Percentiles rank a stretch among this genome's conserved stretches.
Evolutionary conservation across 768 basidiomycete genomes (phyloP).

Genomic region (Lactarius hatsudake): DNA sequence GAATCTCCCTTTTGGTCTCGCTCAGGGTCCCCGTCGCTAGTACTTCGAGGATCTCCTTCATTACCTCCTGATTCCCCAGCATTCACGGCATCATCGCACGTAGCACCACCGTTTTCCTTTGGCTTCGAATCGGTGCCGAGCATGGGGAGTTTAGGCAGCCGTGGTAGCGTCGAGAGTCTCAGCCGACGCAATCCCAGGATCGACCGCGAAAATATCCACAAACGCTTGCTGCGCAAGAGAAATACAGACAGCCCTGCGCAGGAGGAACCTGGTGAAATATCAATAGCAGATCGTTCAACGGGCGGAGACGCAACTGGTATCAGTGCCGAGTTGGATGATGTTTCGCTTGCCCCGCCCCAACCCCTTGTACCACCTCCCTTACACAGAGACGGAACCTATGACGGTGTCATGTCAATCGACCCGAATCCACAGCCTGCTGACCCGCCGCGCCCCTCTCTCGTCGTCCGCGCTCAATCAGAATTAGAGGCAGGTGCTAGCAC

Average conservation of each 20-base stretch:
- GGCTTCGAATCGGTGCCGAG: conserved; percentile 24
- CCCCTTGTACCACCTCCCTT: conserved; percentile 1
- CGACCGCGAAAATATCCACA: conserved; percentile 52
- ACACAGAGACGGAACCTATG: conserved; percentile 31
- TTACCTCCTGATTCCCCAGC: conserved; percentile 17
- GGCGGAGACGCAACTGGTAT: conserved; percentile 9
- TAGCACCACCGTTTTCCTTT: conserved; percentile 22
- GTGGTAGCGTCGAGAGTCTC: conserved; percentile 29
- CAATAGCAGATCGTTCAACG: background rate
- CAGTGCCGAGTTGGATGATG: background rate
- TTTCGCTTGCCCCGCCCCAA: conserved; percentile 3
- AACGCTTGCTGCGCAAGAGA: conserved; percentile 44
- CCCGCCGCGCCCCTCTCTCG: conserved; percentile 34
- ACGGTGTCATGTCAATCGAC: conserved; percentile 37
- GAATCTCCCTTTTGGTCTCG: conserved; percentile 3
- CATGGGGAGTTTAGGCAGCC: conserved; percentile 27
- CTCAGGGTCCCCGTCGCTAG: background rate
- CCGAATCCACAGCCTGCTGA: conserved; percentile 35
- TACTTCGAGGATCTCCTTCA: conserved; percentile 17
- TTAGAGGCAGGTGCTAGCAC: conserved; percentile 16
- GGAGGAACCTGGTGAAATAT: conserved; percentile 13
- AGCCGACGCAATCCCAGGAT: conserved; percentile 42
- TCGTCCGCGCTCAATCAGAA: conserved; percentile 31
- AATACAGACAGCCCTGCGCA: conserved; percentile 44
- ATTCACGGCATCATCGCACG: conserved; percentile 24